A percentile compares a stretch with the other conserved stretches of the same genome.
Evolutionary conservation across 768 basidiomycete species (phyloP).

Genomic region (Gymnopilus dilepis): DNA sequence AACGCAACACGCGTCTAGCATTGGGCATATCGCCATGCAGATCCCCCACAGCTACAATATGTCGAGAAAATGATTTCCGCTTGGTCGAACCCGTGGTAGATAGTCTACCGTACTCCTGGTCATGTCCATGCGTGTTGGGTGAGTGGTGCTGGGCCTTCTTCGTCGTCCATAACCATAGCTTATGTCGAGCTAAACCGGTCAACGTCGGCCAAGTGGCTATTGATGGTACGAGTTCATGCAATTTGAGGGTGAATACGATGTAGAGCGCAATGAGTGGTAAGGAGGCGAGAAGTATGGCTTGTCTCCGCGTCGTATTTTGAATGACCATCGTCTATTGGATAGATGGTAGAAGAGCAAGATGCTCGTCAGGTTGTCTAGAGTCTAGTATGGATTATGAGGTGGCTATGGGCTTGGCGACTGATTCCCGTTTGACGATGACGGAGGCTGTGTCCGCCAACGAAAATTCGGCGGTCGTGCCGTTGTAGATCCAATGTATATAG

Average conservation of each 20-base stretch:
- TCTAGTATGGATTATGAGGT: neutral
- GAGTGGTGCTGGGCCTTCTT: constrained; percentile 9
- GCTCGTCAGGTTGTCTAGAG: neutral
- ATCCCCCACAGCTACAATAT: constrained; percentile 90
- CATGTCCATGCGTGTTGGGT: constrained; percentile 7
- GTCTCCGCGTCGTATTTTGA: constrained; percentile 25
- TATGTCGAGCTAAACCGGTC: constrained; percentile 28
- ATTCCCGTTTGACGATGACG: neutral
- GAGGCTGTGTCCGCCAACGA: constrained; percentile 7
- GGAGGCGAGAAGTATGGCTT: constrained; percentile 28
- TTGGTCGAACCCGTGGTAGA: neutral
- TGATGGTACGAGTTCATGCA: constrained; percentile 26
- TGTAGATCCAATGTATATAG: too few relatives aligned
- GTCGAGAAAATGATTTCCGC: constrained; percentile 45
- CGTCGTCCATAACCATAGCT: constrained; percentile 28
- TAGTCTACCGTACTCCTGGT: constrained; percentile 15
- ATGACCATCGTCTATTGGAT: constrained; percentile 22
- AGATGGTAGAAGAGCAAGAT: neutral
- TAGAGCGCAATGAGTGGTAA: constrained; percentile 28
- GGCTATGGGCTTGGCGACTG: constrained; percentile 2
- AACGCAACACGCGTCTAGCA: constrained; percentile 78
- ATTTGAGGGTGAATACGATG: constrained; percentile 28
- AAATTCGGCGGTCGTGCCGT: neutral
- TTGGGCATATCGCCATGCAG: constrained; percentile 89
- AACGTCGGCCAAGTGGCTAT: constrained; percentile 31